These are phyloP conservation scores for Pleurotus tuoliensis DNA, from an alignment of 768 basidiomycete species.

Conservation along the genomic window DNA sequence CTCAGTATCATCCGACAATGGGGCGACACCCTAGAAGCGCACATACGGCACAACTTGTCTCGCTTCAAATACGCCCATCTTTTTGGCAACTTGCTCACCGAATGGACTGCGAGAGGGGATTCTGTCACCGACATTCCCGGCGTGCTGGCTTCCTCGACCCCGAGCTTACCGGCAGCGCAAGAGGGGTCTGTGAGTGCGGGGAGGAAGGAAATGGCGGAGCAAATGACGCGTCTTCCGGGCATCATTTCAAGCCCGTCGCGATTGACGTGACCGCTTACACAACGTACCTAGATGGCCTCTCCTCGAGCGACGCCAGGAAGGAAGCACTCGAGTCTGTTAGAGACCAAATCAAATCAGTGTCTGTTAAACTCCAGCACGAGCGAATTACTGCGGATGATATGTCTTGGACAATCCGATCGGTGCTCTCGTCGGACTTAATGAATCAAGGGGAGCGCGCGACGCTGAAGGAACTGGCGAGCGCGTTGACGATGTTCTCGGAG, in stretches of 20 bases:
- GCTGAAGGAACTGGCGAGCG: conserved; percentile 38
- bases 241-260: conserved; percentile 35
- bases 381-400: conserved; percentile 24
- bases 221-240: conserved; percentile 33
- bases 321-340: conserved; percentile 27
- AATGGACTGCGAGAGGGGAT: conserved; percentile 41
- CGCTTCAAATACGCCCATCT: conserved; percentile 37
- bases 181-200: conserved; percentile 28
- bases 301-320: conserved; percentile 26
- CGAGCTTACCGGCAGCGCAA: neutral
- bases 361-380: conserved; percentile 17
- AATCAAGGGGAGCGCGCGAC: conserved; percentile 36
- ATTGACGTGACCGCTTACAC: conserved; percentile 29
- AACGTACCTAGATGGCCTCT: conserved; percentile 33
- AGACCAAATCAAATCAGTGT: conserved; percentile 23
- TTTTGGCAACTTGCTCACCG: conserved; percentile 39
- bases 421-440: conserved; percentile 34
- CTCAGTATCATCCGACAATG: conserved; percentile 30
- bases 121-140: conserved; percentile 22
- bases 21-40: conserved; percentile 33
- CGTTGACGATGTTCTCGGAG: conserved; percentile 40
- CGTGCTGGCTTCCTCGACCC: neutral
- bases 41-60: conserved; percentile 31
- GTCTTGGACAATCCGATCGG: conserved; percentile 25
- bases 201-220: conserved; percentile 38